phyloP scores from a whole-genome alignment of 768 basidiomycete species.

The Cystofilobasidium capitatum region DNA sequence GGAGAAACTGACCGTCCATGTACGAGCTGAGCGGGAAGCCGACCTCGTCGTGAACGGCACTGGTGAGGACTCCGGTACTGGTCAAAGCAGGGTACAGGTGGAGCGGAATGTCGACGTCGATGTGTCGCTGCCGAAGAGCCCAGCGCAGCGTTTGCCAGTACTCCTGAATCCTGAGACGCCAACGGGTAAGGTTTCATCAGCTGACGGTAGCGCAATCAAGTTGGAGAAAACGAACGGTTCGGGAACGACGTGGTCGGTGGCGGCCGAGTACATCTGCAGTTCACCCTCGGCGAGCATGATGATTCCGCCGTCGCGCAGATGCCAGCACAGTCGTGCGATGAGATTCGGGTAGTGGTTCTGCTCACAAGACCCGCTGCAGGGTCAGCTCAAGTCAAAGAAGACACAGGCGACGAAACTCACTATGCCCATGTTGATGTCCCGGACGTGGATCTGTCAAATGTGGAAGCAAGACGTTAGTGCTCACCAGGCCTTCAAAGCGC shows the following conservation, averaged over 20 bases:
- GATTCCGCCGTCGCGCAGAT: conserved; percentile 12
- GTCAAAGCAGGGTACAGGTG: conserved; percentile 9
- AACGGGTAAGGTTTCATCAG: neutral
- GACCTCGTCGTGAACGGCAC: conserved; percentile 8
- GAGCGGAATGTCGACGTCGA: conserved; percentile 6
- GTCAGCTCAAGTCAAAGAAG: neutral
- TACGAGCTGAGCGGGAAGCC: neutral
- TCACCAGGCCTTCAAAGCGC: neutral
- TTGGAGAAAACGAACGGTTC: neutral
- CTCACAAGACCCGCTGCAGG: neutral
- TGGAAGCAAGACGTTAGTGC: neutral
- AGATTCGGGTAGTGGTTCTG: conserved; percentile 2
- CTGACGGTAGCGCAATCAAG: neutral
- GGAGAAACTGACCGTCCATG: conserved; percentile 1
- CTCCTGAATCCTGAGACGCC: neutral
- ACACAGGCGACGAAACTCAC: neutral
- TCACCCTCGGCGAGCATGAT: conserved; percentile 18
- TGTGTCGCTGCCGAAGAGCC: neutral
- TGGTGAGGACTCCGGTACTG: neutral
- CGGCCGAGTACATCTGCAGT: neutral
- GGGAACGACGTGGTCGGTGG: conserved; percentile 2
- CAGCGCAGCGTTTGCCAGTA: neutral
- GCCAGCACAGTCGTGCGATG: conserved; percentile 1
- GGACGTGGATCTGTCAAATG: conserved; percentile 10
- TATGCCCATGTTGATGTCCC: conserved; percentile 18